Evolutionary conservation across 2,329 filamentous ascomycete genomes (phyloP).

Genomic region (Corniculantispora saksenae): DNA sequence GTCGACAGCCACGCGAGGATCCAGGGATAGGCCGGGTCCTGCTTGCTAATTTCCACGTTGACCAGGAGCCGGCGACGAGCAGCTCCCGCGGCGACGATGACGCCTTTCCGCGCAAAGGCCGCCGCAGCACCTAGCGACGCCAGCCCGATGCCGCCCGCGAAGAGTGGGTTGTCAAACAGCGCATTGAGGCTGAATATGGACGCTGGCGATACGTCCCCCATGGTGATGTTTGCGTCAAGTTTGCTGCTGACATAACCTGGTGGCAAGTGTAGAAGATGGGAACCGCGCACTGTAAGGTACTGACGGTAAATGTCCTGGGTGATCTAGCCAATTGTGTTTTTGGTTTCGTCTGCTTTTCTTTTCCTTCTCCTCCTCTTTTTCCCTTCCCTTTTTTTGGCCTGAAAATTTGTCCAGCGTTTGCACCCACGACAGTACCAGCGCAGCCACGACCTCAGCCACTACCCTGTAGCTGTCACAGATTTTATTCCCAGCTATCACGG

Average conservation of each 20-base stretch:
- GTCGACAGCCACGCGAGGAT: slow-evolving; percentile 91
- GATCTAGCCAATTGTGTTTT: too few relatives aligned
- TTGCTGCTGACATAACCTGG: not conserved
- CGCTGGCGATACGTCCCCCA: slow-evolving; percentile 32
- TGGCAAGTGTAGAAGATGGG: not conserved
- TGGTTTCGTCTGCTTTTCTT: too few relatives aligned
- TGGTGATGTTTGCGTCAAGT: slow-evolving; percentile 20
- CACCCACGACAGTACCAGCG: too few relatives aligned
- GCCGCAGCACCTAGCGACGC: slow-evolving; percentile 82
- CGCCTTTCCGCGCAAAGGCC: slow-evolving; percentile 76
- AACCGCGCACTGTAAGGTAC: too few relatives aligned
- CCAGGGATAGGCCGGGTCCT: slow-evolving; percentile 92
- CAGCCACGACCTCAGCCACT: too few relatives aligned
- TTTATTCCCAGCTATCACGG: too few relatives aligned
- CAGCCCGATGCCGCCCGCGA: slow-evolving; percentile 80
- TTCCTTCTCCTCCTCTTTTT: too few relatives aligned
- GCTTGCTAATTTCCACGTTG: slow-evolving; percentile 92
- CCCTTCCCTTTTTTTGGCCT: too few relatives aligned
- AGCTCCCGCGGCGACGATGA: slow-evolving; percentile 70
- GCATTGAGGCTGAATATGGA: slow-evolving; percentile 53
- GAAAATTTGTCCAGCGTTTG: too few relatives aligned
- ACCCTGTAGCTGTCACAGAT: too few relatives aligned
- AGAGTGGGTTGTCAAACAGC: slow-evolving; percentile 64
- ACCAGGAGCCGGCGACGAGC: slow-evolving; percentile 85
- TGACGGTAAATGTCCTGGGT: too few relatives aligned